Percentiles rank a stretch among this genome's conserved stretches.
Conservation (phyloP, 805 yeast genomes). For the Kazachstania taianensis region DNA sequence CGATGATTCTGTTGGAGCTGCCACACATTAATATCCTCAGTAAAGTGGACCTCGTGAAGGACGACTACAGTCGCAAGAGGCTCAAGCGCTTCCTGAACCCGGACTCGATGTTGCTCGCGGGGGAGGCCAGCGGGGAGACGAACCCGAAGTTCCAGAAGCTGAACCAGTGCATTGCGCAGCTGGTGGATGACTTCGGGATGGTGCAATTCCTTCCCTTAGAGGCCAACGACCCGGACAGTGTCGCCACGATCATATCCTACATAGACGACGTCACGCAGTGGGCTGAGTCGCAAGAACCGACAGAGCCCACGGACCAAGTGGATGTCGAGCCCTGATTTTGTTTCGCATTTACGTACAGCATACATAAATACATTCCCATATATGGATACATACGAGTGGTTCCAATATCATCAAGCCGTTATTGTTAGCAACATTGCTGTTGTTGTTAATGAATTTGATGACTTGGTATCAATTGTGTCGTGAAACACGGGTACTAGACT, state of each 20-base stretch:
- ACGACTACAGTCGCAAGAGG: slow-evolving; percentile 63
- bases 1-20: slow-evolving; percentile 88
- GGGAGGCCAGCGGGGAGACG: slow-evolving; percentile 33
- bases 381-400: background rate
- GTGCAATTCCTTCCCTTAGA: slow-evolving; percentile 91
- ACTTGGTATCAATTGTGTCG: no score
- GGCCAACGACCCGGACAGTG: slow-evolving; percentile 62
- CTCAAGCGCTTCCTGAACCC: slow-evolving; percentile 83
- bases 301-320: slow-evolving; percentile 77
- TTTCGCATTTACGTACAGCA: no score
- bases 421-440: no score
- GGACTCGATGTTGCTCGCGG: slow-evolving; percentile 66
- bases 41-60: slow-evolving; percentile 77
- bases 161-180: slow-evolving; percentile 73
- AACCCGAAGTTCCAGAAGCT: slow-evolving; percentile 60
- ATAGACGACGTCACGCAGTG: slow-evolving; percentile 97
- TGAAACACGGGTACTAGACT: no score
- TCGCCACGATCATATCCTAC: slow-evolving; percentile 75
- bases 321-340: no score
- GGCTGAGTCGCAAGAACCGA: slow-evolving; percentile 94
- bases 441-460: no score
- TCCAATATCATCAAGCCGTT: background rate
- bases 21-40: slow-evolving; percentile 91
- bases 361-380: background rate
- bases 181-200: slow-evolving; percentile 98